A percentile compares a stretch with the other conserved stretches of the same genome.
Conservation (phyloP, 139 green algal species). For the Chlamydomonas schloesseri region DNA sequence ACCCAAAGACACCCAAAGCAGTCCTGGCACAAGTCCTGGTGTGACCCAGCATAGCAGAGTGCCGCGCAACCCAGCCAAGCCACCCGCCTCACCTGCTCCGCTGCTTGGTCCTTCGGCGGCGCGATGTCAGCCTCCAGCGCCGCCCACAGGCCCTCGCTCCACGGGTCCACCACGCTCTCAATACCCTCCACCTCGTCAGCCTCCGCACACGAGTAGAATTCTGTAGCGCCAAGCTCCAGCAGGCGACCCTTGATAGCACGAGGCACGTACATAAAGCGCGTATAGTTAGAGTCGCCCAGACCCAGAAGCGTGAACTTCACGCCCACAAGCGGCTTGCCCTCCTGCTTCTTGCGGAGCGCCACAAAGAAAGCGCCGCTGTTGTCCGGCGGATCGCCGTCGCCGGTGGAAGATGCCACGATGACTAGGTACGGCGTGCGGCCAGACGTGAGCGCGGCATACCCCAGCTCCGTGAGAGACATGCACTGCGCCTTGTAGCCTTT, state of each 20-base stretch:
- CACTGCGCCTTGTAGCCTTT: slow-evolving; percentile 59
- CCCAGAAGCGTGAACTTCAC: slow-evolving; percentile 91
- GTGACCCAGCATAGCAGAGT: too few species aligned
- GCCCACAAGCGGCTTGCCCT: slow-evolving; percentile 57
- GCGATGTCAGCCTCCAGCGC: slow-evolving; percentile 50
- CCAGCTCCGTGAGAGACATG: slow-evolving; percentile 83
- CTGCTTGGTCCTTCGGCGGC: not conserved
- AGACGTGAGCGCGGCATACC: slow-evolving; percentile 68
- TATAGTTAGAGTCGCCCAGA: slow-evolving; percentile 98
- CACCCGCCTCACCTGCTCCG: not conserved
- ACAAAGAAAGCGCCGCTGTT: slow-evolving; percentile 86
- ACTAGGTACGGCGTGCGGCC: slow-evolving; percentile 63
- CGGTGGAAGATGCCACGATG: slow-evolving; percentile 63
- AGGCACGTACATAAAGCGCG: slow-evolving; percentile 90
- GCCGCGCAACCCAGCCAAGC: too few species aligned
- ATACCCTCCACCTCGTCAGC: slow-evolving; percentile 96
- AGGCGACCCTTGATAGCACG: slow-evolving; percentile 78
- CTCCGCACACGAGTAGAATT: slow-evolving; percentile 83
- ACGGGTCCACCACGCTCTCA: slow-evolving; percentile 84
- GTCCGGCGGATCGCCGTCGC: slow-evolving; percentile 95
- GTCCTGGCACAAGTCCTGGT: too few species aligned
- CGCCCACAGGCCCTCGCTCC: slow-evolving; percentile 83
- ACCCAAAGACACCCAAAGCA: too few species aligned
- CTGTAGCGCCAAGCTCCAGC: slow-evolving; percentile 82
- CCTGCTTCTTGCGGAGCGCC: slow-evolving; percentile 62